Base-by-base conservation (phyloP, 768 basidiomycete genomes). In the Paxillus ammoniavirescens region DNA sequence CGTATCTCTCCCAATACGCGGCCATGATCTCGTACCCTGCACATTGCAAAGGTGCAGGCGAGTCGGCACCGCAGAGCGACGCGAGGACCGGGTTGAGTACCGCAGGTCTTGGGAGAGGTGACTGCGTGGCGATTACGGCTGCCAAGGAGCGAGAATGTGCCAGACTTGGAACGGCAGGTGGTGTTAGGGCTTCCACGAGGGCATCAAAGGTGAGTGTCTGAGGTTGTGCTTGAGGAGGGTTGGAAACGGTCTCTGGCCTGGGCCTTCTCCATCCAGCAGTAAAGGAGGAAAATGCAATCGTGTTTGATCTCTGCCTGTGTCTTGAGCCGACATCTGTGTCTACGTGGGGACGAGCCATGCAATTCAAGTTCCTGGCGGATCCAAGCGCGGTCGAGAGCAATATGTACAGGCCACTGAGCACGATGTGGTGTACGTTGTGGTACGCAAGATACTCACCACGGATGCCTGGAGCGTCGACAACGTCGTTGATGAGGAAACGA, bases 11-110 rank as follows among this genome's bases (percentile, higher is more conserved):
- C 72, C 82, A 83, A 64, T 85, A 91, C 3, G 85, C 78, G 13
- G 84, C 75, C 48, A 91, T 74, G 55, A 90, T 82, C 53, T 91
- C 89, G 59, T 77, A 89, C 1, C 89, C 90, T 0, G 83, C 78
- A 8, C 79, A 79, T 61, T 89, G 87, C 4, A 91, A 56, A 0
- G 82, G 70, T 0, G 75, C 56, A 1, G 87, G 86, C 0, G 79
- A 75, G 15, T 81, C 75, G 6, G 69, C 49, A 37, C 74, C 67
- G 64, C 89, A 91, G 10, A 91, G 73, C 1, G 79, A 75, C 7
- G 76, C 75, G 2, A 90, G 72, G 49, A 91, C 76, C 13, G 86
- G 83, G 50, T 77, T 80, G 13, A 91, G 70, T n/a, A 65, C 55
- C 23, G 79, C 72, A 23, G 76, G 70, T 36, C 73, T 77, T 23